Evolutionary conservation across 2,329 filamentous ascomycete species (phyloP).

Genomic region (Trichophaea hybrida): DNA sequence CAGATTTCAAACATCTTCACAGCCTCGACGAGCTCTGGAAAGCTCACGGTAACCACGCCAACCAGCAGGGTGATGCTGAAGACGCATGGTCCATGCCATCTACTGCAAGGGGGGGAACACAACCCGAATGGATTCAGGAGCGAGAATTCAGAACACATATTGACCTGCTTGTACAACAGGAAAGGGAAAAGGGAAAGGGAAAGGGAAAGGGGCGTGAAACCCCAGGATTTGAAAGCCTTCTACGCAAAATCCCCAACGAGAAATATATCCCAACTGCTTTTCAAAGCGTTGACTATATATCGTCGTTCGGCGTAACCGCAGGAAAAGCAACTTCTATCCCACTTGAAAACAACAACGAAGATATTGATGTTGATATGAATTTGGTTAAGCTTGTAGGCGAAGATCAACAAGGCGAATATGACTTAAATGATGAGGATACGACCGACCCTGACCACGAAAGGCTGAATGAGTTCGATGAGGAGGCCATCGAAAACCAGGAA

Average conservation of each 20-base stretch:
- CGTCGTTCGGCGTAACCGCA: neutral
- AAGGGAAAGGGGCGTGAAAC: too few species aligned
- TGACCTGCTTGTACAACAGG: neutral
- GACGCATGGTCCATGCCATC: neutral
- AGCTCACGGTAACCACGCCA: constrained; percentile 35
- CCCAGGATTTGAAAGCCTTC: neutral
- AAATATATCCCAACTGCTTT: constrained; percentile 57
- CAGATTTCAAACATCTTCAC: constrained; percentile 68
- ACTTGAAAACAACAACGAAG: constrained; percentile 51
- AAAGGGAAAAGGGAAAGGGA: neutral
- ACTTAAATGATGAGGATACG: constrained; percentile 39
- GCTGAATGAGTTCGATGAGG: constrained; percentile 12
- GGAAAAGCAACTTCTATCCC: constrained; percentile 42
- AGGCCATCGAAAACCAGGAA: constrained; percentile 9
- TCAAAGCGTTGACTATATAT: constrained; percentile 64
- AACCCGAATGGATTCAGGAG: neutral
- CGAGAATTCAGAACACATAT: neutral
- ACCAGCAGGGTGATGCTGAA: neutral
- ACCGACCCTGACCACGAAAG: constrained; percentile 36
- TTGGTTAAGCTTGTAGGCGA: neutral
- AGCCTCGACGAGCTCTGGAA: constrained; percentile 92
- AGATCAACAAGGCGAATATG: constrained; percentile 28
- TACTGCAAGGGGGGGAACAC: neutral
- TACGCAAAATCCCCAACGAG: constrained; percentile 34
- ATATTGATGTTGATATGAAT: constrained; percentile 44